Evolutionary conservation across 305 asterid species (phyloP), one percentile per base, ranked within the genome.

Genomic region (Fraxinus paxiana): DNA sequence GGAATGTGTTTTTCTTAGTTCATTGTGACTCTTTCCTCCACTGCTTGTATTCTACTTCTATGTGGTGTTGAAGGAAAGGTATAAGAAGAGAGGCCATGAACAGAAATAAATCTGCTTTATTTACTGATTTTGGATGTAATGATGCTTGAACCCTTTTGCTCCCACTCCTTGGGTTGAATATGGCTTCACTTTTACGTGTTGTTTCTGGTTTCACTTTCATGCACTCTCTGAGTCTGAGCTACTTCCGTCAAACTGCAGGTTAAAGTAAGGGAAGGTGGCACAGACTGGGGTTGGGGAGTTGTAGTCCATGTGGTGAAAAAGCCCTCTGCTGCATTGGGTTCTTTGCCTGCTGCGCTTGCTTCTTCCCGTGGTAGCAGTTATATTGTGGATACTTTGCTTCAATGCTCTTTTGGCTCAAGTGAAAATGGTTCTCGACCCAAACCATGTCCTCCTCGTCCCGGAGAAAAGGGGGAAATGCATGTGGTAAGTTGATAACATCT

Each of bases 251-350:
- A 83, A 63, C 84, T 83, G 77, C 92, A 96, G 99, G 92, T 96
- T 61, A 96, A 90, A 88, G 92, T 96, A 73, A 92, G 95, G 82
- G 98, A 94, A 89, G 98, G 98, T 69, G 97, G 94, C 82, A 96
- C 92, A 38, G 97, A 96, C 86, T 96, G 99, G 99, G 99, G 99
- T 78, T 96, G 98, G 98, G 98, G 98, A 80, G 94, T 94, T 80
- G 98, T 92, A 77, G 96, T 96, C 84, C 94, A 96, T 85, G 99
- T 96, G 87, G 95, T 96, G 78, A 96, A 92, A 86, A 92, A 83
- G 81, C 83, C 93, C 48, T 83, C 91, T 15, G 84, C 89, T 63
- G 80, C 92, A 26, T 90, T 90, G 33, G 91, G 97, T 84, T 94
- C 98, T 85, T 59, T 96, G 92, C 97, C 98, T 83, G 98, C 97